phyloP scores from a whole-genome alignment of 306 rosid genomes.

The Alnus rubra region DNA sequence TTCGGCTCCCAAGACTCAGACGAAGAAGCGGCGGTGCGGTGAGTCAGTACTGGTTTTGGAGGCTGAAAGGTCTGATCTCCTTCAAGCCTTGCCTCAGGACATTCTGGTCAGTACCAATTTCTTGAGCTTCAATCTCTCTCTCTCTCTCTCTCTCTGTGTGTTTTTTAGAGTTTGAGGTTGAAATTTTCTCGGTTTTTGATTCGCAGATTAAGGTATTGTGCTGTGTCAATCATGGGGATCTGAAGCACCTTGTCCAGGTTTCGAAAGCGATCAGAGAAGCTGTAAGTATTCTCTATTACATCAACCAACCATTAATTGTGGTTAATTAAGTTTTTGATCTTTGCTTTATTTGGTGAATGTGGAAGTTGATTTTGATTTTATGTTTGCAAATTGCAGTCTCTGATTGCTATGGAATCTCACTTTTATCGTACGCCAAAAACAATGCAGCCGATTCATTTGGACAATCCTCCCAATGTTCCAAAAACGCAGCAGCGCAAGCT shows the following conservation, averaged over 20 bases:
- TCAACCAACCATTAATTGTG: not conserved
- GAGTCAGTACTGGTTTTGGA: slow-evolving; percentile 16
- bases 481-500: too few relatives aligned
- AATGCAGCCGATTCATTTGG: too few relatives aligned
- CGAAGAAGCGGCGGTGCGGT: slow-evolving; percentile 52
- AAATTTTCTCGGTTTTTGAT: not conserved
- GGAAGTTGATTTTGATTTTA: slow-evolving; percentile 22
- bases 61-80: slow-evolving; percentile 31
- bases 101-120: slow-evolving; percentile 54
- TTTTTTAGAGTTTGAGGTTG: not conserved
- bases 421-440: slow-evolving; percentile 71
- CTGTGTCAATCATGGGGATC: slow-evolving; percentile 74
- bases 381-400: slow-evolving; percentile 42
- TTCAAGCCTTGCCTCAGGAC: slow-evolving; percentile 70
- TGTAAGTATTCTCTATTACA: slow-evolving; percentile 32
- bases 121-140: not conserved
- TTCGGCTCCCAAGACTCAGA: slow-evolving; percentile 34
- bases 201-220: slow-evolving; percentile 58
- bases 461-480: too few relatives aligned
- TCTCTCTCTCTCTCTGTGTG: too few relatives aligned
- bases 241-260: slow-evolving; percentile 63
- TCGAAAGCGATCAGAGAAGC: slow-evolving; percentile 63
- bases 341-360: slow-evolving; percentile 3
- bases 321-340: not conserved
- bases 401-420: slow-evolving; percentile 51